phyloP scores from a whole-genome alignment of 2,329 filamentous ascomycete genomes.

The Calonectria naviculata region DNA sequence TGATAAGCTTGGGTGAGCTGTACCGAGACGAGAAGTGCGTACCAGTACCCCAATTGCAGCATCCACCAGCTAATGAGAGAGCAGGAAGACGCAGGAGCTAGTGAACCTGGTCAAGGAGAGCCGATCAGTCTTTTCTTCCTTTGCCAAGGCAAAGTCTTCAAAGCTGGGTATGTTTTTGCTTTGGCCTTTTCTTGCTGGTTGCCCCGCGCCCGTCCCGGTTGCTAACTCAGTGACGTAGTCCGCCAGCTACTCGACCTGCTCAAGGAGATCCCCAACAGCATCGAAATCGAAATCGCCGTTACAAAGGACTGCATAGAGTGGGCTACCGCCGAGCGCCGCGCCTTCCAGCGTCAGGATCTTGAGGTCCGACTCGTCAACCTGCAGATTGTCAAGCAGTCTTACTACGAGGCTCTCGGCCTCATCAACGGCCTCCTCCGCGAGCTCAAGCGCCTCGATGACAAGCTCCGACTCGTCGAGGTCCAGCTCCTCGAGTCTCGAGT shows the following conservation, averaged over 20 bases:
- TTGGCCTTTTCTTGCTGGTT: not conserved
- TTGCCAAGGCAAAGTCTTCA: slow-evolving; percentile 98
- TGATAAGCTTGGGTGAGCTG: slow-evolving; percentile 90
- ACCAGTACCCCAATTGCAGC: not conserved
- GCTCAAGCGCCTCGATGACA: slow-evolving; percentile 98
- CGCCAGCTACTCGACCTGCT: slow-evolving; percentile 97
- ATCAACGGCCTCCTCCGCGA: slow-evolving; percentile 97
- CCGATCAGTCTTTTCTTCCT: slow-evolving; percentile 90
- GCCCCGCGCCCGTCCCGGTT: not conserved
- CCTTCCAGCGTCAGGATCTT: slow-evolving; percentile 97
- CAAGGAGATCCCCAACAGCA: slow-evolving; percentile 91
- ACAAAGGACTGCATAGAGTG: slow-evolving; percentile 99
- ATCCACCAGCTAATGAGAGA: slow-evolving; percentile 24
- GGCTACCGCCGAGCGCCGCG: slow-evolving; percentile 93
- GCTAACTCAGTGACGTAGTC: slow-evolving; percentile 64
- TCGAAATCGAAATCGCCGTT: slow-evolving; percentile 92
- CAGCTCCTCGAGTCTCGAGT: slow-evolving; percentile 97
- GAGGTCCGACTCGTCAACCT: slow-evolving; percentile 94
- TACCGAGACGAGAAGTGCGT: slow-evolving; percentile 89
- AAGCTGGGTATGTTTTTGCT: slow-evolving; percentile 80
- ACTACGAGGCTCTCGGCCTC: slow-evolving; percentile 95
- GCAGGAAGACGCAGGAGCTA: slow-evolving; percentile 83
- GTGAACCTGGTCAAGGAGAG: slow-evolving; percentile 92
- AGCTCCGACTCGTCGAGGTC: slow-evolving; percentile 96
- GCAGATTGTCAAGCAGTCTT: slow-evolving; percentile 97